Evolutionary conservation across 208 protist species (phyloP).

Genomic region (Trypanosoma vivax): DNA sequence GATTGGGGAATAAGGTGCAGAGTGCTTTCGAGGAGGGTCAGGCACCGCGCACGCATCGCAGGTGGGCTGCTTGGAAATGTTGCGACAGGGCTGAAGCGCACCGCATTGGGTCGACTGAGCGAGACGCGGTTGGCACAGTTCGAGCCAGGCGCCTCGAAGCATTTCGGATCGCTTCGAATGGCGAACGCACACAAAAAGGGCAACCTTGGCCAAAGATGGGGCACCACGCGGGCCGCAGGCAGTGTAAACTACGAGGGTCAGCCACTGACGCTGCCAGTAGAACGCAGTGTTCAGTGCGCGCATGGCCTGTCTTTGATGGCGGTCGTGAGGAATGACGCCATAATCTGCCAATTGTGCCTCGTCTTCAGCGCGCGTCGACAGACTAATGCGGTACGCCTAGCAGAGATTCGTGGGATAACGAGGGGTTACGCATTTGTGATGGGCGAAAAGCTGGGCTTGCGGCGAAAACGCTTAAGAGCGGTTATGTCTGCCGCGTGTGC

Average conservation of each 20-base stretch:
- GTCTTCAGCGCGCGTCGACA: background rate
- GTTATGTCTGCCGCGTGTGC: background rate
- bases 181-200: background rate
- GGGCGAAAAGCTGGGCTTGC: background rate
- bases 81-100: background rate
- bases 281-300: background rate
- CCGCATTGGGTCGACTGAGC: background rate
- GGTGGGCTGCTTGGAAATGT: background rate
- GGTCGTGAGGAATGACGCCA: background rate
- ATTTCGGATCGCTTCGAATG: background rate
- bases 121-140: background rate
- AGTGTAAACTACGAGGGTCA: background rate
- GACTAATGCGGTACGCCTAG: background rate
- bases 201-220: background rate
- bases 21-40: background rate
- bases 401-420: background rate
- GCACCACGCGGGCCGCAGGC: background rate
- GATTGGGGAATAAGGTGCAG: background rate
- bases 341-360: conserved; percentile 1
- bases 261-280: background rate
- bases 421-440: background rate
- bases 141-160: no score
- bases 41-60: background rate
- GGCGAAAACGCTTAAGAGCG: background rate
- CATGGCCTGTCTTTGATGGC: background rate